phyloP scores from a whole-genome alignment of 768 basidiomycete genomes.

The Rhodotorula sphaerocarpa region DNA sequence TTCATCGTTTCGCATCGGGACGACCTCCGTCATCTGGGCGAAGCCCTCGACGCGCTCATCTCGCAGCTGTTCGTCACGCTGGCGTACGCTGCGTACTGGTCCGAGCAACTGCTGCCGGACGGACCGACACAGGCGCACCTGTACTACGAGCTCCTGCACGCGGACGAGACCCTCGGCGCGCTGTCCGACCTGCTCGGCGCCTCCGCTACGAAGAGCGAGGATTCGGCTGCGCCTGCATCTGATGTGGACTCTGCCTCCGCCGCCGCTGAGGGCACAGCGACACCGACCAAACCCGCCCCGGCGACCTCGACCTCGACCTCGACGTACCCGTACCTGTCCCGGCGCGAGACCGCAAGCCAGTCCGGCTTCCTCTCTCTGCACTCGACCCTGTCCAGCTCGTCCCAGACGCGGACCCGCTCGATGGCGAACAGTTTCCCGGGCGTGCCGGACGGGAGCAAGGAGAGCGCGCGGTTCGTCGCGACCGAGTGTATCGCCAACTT shows the following conservation, averaged over 20 bases:
- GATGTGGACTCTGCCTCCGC: too few species aligned
- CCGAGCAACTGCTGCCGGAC: conserved; percentile 20
- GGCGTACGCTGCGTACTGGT: conserved; percentile 33
- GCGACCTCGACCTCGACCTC: background rate
- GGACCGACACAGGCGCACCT: conserved; percentile 4
- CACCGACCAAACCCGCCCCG: too few species aligned
- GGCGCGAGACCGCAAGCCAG: too few species aligned
- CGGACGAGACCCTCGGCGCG: conserved; percentile 10
- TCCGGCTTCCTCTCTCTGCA: background rate
- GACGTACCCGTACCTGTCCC: too few species aligned
- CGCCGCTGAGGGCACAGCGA: too few species aligned
- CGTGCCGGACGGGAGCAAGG: background rate
- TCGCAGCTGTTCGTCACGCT: conserved; percentile 31
- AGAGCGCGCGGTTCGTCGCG: conserved; percentile 24
- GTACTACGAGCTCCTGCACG: conserved; percentile 17
- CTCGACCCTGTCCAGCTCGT: background rate
- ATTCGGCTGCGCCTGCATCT: too few species aligned
- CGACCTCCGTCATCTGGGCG: background rate
- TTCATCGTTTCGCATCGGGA: conserved; percentile 16
- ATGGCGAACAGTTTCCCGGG: too few species aligned
- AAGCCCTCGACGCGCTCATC: conserved; percentile 24
- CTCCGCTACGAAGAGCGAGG: too few species aligned
- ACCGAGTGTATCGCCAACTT: conserved; percentile 28
- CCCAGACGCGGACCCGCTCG: background rate
- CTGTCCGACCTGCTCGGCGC: conserved; percentile 29